Evolutionary conservation across 2,329 filamentous ascomycete species (phyloP).

Genomic region (Hymenoscyphus repandus): DNA sequence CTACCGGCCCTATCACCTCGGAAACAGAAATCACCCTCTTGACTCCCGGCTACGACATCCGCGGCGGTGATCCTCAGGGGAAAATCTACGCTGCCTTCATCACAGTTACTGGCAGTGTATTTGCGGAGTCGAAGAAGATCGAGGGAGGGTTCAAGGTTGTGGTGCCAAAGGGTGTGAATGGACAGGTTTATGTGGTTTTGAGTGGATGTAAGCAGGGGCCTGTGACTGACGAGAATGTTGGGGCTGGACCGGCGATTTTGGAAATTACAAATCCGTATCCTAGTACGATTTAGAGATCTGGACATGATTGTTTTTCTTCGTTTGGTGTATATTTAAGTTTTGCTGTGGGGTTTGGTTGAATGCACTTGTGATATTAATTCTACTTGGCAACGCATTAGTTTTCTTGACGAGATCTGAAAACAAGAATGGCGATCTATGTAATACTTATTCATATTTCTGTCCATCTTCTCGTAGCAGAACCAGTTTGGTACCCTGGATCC

Average conservation of each 20-base stretch:
- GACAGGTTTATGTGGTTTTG: constrained; percentile 37
- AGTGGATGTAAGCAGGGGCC: constrained; percentile 31
- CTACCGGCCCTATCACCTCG: constrained; percentile 16
- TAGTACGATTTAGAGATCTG: neutral
- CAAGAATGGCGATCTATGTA: no score
- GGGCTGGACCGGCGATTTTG: constrained; percentile 32
- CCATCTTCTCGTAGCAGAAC: no score
- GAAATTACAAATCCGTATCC: constrained; percentile 23
- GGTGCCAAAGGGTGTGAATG: constrained; percentile 32
- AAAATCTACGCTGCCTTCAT: constrained; percentile 35
- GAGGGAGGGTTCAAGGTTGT: constrained; percentile 25
- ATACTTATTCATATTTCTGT: no score
- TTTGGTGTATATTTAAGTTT: no score
- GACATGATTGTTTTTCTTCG: no score
- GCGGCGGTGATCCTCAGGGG: constrained; percentile 16
- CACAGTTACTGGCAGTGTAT: constrained; percentile 35
- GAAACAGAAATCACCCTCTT: constrained; percentile 24
- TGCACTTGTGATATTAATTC: no score
- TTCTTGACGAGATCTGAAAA: no score
- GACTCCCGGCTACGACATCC: constrained; percentile 25
- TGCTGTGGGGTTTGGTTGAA: no score
- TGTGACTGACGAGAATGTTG: constrained; percentile 33
- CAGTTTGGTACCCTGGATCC: no score
- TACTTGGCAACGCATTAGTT: no score
- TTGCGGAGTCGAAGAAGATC: constrained; percentile 23